Evolutionary conservation across 2,329 filamentous ascomycete species (phyloP), one percentile per base, ranked within the genome.

Genomic region (Thelonectria discophora): DNA sequence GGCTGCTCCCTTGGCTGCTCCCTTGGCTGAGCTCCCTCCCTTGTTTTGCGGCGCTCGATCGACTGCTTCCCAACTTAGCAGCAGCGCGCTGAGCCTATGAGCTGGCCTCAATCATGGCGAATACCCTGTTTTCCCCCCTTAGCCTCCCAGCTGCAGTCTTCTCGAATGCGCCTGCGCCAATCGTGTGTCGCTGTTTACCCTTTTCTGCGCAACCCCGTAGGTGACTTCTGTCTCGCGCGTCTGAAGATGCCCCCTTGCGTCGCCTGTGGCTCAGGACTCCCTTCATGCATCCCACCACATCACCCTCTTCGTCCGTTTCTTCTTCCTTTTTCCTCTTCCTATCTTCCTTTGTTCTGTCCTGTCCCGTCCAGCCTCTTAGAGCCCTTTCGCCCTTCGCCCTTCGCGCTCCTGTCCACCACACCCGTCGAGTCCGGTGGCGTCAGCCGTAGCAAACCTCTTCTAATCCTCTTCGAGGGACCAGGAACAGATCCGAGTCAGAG

Each of bases 401-500:
- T 17, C 8, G 10, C 37, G 40, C 48, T 20, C 39, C 30, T 27
- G 40, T 27, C 32, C 32, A 5, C 24, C 32, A 34, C 32, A 34
- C 32, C 32, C 32, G 32, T 34, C 32, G 40, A 15, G 21, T 20
- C 46, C 34, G 18, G 58, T 56, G 58, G 58, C 58, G 58, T 18
- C 18, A 46, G 13, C 40, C 42, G 32, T 24, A 20, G 42, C 27
- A 34, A 47, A 3, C 11, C 11, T 20, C 5, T 24, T 47, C 58
- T 52, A 56, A 52, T 47, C 53, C 48, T 56, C 32, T 45, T 42
- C 17, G 15, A 47, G 40, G n/a, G 34, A 30, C 56, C 56, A 49
- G 56, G 56, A 55, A 55, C 50, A 18, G 47, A 51, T 27, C 51
- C 58, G 58, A 56, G 52, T 61, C 52, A 61, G 51, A 50, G 24